Base-by-base conservation (phyloP, 139 green algal species). In the Picochlorum sp. region DNA sequence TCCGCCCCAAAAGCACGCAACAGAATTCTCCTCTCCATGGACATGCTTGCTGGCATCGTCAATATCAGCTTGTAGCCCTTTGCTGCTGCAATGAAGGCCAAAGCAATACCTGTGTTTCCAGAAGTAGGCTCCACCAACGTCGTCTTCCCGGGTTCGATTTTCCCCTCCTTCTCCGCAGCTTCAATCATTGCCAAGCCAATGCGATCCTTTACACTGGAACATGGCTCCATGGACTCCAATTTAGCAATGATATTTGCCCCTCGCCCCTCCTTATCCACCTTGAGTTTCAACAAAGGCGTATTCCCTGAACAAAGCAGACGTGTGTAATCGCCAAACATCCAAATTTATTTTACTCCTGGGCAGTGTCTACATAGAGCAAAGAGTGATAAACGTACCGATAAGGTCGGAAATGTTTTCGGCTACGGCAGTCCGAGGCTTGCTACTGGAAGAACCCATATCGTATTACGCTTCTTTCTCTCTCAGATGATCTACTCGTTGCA, bases 21-120 rank as follows among this genome's bases (percentile, higher is more conserved):
- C 76, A 99, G 75, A 23, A 96, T 83, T 45, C 94, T 77, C 11
- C 92, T 78, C 76, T 99, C 94, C 20, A 97, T 68, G 18, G 82
- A 94, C 94, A 99, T 99, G 69, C 86, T 94, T 14, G 94, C 94
- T 3, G 94, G 94, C 94, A 99, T 99, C 49, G 94, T 99, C 9
- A 99, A 83, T 18, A 96, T 90, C 16, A 92, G 79, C 77, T 96
- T 90, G 90, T 99, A 99, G 60, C 92, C 92, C 65, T 86, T 88
- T 15, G 85, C 81, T 2, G 90, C 91, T 11, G 92, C 92, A 18
- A 98, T 86, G 71, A 98, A 98, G 5, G 92, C 92, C 52, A 98
- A 85, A 0, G 89, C 92, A 62, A 98, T 96, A 66, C 92, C 92
- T 1, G 92, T 98, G 83, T 98, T 98, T 65, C 92, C 92, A 59